Base-by-base conservation (phyloP, 106 monocot species). In the Dioscorea zingiberensis region DNA sequence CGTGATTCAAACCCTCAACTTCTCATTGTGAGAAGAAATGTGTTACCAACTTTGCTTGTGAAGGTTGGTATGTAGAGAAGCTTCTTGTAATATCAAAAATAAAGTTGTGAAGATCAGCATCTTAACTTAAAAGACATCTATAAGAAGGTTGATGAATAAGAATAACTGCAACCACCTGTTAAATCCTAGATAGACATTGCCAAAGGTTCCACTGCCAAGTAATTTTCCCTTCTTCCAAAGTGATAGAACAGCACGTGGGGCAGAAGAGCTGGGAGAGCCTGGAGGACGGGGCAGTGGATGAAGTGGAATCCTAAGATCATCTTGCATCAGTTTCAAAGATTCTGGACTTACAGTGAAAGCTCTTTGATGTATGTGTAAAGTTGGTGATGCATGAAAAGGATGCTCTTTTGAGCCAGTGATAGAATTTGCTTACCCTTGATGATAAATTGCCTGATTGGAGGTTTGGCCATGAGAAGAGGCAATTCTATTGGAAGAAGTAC, bases 261-360 rank as follows among this genome's bases (percentile, higher is more conserved):
- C 58, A 45, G 78, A 60, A 19, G 76, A n/a, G 23, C 74, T 73
- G 14, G 95, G 81, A 38, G 88, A 83, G 65, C 79, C 63, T 44
- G 91, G 95, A 72, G 95, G 95, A 51, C 88, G 88, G 5, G 95
- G 95, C 5, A 97, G 76, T 3, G 91, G 95, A 74, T 92, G 95
- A 54, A 74, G 71, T 24, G 82, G 77, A 62, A 71, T 83, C 78
- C 64, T 84, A 67, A 77, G 18, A 80, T 80, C 84, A 70, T 93
- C 89, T 54, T 74, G 70, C 54, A 70, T 79, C 26, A 61, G 49
- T 14, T 29, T 76, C 27, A 91, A 72, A 13, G 88, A 88, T 25
- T 77, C 70, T 15, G 87, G 81, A 47, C 27, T 62, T 19, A 84
- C 47, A 9, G 61, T 25, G 26, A 71, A 66, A 25, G 60, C 66